Evolutionary conservation across 306 rosid genomes (phyloP), one percentile per base, ranked within the genome.

Genomic region (Echinosophora koreensis): DNA sequence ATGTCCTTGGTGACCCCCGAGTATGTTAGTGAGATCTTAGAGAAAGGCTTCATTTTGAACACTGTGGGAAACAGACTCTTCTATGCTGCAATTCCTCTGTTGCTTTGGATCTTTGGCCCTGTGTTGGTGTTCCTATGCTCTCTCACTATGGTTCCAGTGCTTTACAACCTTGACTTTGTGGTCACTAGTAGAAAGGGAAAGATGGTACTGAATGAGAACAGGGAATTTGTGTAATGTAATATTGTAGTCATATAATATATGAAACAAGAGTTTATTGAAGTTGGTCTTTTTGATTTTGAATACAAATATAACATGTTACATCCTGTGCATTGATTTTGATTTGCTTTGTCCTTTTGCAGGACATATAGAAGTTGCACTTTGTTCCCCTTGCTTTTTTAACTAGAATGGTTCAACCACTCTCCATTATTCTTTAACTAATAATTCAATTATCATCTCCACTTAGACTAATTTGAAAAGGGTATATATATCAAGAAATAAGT

Each of bases 31-130:
- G 90, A 88, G 54, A 88, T 93, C 2, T 69, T 93, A 3, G 99
- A 96, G 59, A 93, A 73, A 80, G 98, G 99, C 0, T 91, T 88
- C 44, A 6, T 87, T 5, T 72, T 93, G 8, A 96, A 96, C 90
- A 88, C 93, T 0, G 89, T 84, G 11, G 98, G 99, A 3, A 96
- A 93, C 58, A 82, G 99, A 71, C 89, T 96, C 54, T 96, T 93
- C 89, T 89, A 96, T 57, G 46, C 87, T 0, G 98, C 94, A 6
- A 85, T 96, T 8, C 98, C 98, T 28, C 76, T 96, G 13, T 46
- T 93, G 85, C 90, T 96, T 0, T 96, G 99, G 99, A 87, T 96
- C 0, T 96, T 96, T 56, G 99, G 99, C 7, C 99, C 99, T 0
- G 97, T 93, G 3, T 71, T 96, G 74, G 98, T 93, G 7, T 89